Base-by-base conservation (phyloP, 352 stramenopile genomes). In the Peronosclerospora sorghi region DNA sequence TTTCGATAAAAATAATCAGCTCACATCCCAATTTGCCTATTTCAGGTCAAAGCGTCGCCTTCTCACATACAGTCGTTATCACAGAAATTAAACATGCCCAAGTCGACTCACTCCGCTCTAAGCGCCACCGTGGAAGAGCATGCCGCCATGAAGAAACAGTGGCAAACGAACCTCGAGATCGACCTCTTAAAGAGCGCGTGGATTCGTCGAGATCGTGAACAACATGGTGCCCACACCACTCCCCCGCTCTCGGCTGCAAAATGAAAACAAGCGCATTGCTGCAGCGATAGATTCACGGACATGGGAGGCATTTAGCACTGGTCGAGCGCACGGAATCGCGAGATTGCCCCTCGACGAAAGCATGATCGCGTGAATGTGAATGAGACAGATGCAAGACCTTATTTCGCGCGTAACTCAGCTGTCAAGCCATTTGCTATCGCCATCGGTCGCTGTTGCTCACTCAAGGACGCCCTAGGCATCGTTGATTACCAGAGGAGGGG, bases 101-200 rank as follows among this genome's bases (percentile, higher is more conserved):
- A 62, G 56, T 56, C 59, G 35, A 32, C 52, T 0, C 51, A 45
- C 38, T 51, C 46, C 29, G 14, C 48, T 14, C 28, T 59, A 45
- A 35, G 48, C 29, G 41, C 48, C 30, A 13, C 45, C 29, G 45
- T 67, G 36, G 62, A 66, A 42, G 59, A 69, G 45, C 62, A 73
- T 42, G 62, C 55, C 26, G 62, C 62, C 27, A 73, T 73, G 62
- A 73, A 73, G 57, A 74, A 77, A 48, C 59, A 73, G 45, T 77
- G 66, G 66, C 66, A 77, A 63, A 77, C 59, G 15, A 77, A 77
- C 60, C 54, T 77, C 8, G 66, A 77, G 57, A 77, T 77, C 51
- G 66, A 77, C 51, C 45, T 77, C 51, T 63, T 77, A 51, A 77
- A 77, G 60, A 73, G 51, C 21, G 66, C 66, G 7, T 74, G 62